Conservation (phyloP, 805 yeast genomes). For the Monosporozyma yasuniensis region DNA sequence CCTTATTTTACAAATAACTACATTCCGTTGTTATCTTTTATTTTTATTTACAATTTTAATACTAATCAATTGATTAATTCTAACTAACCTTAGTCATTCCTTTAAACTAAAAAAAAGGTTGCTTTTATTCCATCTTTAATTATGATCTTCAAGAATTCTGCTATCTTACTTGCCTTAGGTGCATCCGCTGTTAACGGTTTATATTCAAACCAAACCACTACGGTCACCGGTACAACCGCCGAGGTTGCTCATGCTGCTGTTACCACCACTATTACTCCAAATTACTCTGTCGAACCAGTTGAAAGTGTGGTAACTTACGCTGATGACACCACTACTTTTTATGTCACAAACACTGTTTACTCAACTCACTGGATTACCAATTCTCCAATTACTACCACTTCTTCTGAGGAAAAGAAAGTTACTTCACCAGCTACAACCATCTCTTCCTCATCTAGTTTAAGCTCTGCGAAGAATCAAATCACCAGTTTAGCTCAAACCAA, state of each 20-base stretch:
- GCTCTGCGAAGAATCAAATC: neutral
- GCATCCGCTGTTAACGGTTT: slow-evolving; percentile 5
- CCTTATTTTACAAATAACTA: slow-evolving; percentile 5
- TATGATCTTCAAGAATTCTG: slow-evolving; percentile 9
- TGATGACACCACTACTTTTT: slow-evolving; percentile 21
- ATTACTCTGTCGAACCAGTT: slow-evolving; percentile 13
- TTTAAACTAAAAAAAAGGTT: neutral
- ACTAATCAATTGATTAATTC: slow-evolving; percentile 4
- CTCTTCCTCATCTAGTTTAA: neutral
- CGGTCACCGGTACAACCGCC: slow-evolving; percentile 15
- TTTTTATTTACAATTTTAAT: slow-evolving; percentile 1
- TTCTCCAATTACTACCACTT: neutral
- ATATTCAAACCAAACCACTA: slow-evolving; percentile 1
- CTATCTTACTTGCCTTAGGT: slow-evolving; percentile 7
- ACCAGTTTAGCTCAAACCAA: neutral
- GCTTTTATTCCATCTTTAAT: neutral
- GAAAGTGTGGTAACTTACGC: slow-evolving; percentile 13
- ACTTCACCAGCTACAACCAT: neutral
- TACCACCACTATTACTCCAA: slow-evolving; percentile 18
- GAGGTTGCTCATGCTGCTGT: slow-evolving; percentile 7
- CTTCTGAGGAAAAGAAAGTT: neutral
- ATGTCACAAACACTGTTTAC: slow-evolving; percentile 18
- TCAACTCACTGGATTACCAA: slow-evolving; percentile 17
- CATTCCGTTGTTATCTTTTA: neutral
- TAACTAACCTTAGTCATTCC: slow-evolving; percentile 4